Percentiles rank a stretch among this genome's conserved stretches.
Conservation (phyloP, 768 basidiomycete species). For the Termitomyces titanicus region DNA sequence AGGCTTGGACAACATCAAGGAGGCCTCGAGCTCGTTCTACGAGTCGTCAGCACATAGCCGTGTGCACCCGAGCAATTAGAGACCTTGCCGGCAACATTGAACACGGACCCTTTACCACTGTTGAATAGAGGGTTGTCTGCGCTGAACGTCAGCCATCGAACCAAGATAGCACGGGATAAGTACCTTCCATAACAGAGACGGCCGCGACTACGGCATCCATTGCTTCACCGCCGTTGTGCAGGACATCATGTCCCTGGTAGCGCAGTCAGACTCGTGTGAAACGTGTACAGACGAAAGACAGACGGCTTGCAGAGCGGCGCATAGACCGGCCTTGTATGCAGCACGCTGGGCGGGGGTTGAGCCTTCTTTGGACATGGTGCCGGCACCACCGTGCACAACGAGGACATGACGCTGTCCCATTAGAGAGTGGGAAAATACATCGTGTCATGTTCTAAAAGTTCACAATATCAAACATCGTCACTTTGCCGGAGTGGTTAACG, state of each 20-base stretch:
- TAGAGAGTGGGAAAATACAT: background rate
- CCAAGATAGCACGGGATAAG: slow-evolving; percentile 2
- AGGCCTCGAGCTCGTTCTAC: slow-evolving; percentile 81
- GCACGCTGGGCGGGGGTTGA: slow-evolving; percentile 61
- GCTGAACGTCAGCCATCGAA: background rate
- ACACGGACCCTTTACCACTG: slow-evolving; percentile 77
- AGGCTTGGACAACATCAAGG: slow-evolving; percentile 77
- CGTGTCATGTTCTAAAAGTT: background rate
- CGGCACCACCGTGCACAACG: slow-evolving; percentile 80
- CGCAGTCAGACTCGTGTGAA: background rate
- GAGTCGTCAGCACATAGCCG: background rate
- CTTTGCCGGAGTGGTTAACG: slow-evolving; percentile 97
- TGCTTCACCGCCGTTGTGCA: slow-evolving; percentile 69
- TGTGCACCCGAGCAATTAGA: slow-evolving; percentile 1
- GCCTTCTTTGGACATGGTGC: slow-evolving; percentile 54
- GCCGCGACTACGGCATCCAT: slow-evolving; percentile 81
- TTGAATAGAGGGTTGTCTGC: slow-evolving; percentile 79
- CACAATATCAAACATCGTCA: slow-evolving; percentile 37
- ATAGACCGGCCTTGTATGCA: slow-evolving; percentile 53
- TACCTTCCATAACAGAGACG: slow-evolving; percentile 71
- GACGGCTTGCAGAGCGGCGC: slow-evolving; percentile 48
- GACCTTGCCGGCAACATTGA: slow-evolving; percentile 78
- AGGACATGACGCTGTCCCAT: slow-evolving; percentile 33
- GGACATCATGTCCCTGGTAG: slow-evolving; percentile 53
- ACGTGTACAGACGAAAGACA: slow-evolving; percentile 1